A percentile compares a stretch with the other conserved stretches of the same genome.
These are phyloP conservation scores for Talaromyces funiculosus DNA, from an alignment of 2,329 filamentous ascomycete genomes.

Conservation along the genomic window DNA sequence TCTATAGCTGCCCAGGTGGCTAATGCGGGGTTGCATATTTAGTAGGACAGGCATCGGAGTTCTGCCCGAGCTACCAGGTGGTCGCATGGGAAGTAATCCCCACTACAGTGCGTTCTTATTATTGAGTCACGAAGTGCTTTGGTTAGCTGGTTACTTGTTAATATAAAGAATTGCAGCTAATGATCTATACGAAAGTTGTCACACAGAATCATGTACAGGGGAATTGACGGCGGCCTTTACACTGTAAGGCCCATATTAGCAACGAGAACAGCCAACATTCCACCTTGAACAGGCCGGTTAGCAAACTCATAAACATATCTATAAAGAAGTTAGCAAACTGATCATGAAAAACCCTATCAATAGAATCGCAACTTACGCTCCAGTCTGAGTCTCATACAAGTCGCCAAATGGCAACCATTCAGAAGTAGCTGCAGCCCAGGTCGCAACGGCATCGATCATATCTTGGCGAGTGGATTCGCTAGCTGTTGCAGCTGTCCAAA, in stretches of 20 bases:
- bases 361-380: background rate
- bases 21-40: background rate
- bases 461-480: background rate
- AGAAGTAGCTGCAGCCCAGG: background rate
- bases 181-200: too few species aligned
- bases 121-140: too few species aligned
- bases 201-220: too few species aligned
- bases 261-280: conserved; percentile 3
- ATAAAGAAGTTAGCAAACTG: background rate
- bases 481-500: conserved; percentile 7
- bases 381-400: conserved; percentile 2
- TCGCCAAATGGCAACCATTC: conserved; percentile 7
- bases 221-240: background rate
- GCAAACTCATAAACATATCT: background rate
- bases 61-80: background rate
- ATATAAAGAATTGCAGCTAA: too few species aligned
- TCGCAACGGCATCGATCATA: conserved; percentile 7
- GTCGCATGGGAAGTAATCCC: too few species aligned
- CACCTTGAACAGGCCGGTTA: conserved; percentile 2
- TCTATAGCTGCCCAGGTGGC: background rate
- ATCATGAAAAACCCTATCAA: background rate
- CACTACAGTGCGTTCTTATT: too few species aligned
- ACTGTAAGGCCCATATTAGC: conserved; percentile 4
- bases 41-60: background rate
- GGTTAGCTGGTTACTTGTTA: too few species aligned